Evolutionary conservation across 2,329 filamentous ascomycete genomes (phyloP), one percentile per base, ranked within the genome.

Genomic region (Colletotrichum cereale): DNA sequence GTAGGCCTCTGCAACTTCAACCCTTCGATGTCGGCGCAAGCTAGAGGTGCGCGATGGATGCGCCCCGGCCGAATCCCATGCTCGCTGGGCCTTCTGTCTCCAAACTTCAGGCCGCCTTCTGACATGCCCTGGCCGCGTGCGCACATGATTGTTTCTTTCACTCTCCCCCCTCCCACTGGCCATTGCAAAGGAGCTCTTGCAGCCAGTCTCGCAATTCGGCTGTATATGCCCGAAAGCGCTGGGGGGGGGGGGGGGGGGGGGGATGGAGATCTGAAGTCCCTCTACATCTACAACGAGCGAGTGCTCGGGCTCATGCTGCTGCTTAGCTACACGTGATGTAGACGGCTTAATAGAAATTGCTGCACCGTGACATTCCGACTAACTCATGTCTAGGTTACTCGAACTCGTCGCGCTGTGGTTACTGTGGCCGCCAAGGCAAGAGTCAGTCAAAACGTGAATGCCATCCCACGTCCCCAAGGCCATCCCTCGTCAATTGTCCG

Each of bases 361-460:
- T 48, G n/a, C 26, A 16, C 7, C 14, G n/a, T 42, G 40, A 47
- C 47, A 4, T 53, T 4, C 26, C 26, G 8, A 67, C 69, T 72
- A 60, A 72, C 48, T 24, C 38, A 21, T 31, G 31, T 38, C 31
- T 31, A 88, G 86, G 86, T 52, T 88, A 88, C 76, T 84, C 82
- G 72, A 86, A 83, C 69, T 87, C 86, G 44, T 82, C 84, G 55
- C 84, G 80, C 75, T 88, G 87, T 76, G 86, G 86, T 63, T 88
- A 88, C 76, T 88, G 87, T 78, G 84, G 84, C 74, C 78, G 82
- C 62, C 80, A 79, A 76, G 83, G 82, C 71, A 82, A 83, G 76
- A 84, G 84, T 84, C 82, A 87, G 83, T 86, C 82, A 80, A 86
- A 85, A 83, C 83, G 85, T 83, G 79, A 81, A 80, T 81, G 74